These are phyloP conservation scores for Lasiodiplodia theobromae DNA, from an alignment of 2,329 filamentous ascomycete genomes.

Conservation along the genomic window DNA sequence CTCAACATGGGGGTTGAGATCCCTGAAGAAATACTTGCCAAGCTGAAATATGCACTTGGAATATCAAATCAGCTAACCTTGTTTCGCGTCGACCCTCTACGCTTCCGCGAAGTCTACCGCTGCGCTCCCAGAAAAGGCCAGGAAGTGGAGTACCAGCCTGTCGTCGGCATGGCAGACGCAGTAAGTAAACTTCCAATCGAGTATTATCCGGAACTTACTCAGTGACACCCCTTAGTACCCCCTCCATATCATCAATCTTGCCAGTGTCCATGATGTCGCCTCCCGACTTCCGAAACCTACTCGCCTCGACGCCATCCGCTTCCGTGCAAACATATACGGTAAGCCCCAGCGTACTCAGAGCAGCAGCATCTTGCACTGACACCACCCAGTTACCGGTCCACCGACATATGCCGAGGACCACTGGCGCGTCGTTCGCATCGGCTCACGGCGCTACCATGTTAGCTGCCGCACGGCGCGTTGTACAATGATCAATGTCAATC, in stretches of 20 bases:
- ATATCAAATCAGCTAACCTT: constrained; percentile 70
- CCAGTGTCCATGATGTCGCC: constrained; percentile 68
- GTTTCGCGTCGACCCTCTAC: constrained; percentile 70
- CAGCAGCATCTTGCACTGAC: background rate
- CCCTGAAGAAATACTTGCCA: constrained; percentile 63
- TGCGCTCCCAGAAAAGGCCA: constrained; percentile 64
- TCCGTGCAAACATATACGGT: constrained; percentile 76
- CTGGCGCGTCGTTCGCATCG: constrained; percentile 69
- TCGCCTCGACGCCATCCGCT: constrained; percentile 67
- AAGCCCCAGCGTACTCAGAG: constrained; percentile 36
- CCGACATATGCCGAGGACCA: constrained; percentile 72
- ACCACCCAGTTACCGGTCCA: constrained; percentile 63
- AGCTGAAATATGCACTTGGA: constrained; percentile 71
- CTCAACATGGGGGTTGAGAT: constrained; percentile 56
- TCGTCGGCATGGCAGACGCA: constrained; percentile 73
- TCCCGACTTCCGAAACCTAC: constrained; percentile 62
- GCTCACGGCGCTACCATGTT: constrained; percentile 56
- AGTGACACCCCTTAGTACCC: constrained; percentile 59
- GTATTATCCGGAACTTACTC: background rate
- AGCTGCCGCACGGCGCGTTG: constrained; percentile 73
- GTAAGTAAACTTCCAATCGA: constrained; percentile 54
- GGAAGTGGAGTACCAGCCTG: constrained; percentile 68
- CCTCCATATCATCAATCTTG: constrained; percentile 71
- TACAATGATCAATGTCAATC: constrained; percentile 75
- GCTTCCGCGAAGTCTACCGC: constrained; percentile 65